Conservation (phyloP, 345 rosid genomes). For the Aquilaria yunnanensis region DNA sequence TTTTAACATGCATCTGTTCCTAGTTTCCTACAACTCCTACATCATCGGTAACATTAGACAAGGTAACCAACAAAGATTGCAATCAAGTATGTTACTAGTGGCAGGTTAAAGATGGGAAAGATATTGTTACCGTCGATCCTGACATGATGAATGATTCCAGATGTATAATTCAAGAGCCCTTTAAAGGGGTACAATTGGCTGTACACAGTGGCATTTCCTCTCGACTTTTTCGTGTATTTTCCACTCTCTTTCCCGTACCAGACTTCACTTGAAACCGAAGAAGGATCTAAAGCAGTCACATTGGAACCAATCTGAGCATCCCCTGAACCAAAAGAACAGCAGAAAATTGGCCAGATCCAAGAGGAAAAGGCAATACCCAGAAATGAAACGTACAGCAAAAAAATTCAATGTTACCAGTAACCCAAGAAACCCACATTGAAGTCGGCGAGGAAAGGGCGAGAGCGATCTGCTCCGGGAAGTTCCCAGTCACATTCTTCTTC, state of each 20-base stretch:
- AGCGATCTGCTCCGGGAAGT: conserved; percentile 69
- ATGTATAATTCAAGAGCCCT: conserved; percentile 76
- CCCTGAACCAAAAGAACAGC: conserved; percentile 28
- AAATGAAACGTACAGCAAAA: background rate
- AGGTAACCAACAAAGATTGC: too few relatives aligned
- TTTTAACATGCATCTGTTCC: background rate
- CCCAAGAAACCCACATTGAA: conserved; percentile 91
- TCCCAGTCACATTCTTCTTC: conserved; percentile 43
- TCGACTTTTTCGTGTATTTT: conserved; percentile 25
- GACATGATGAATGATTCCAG: conserved; percentile 84
- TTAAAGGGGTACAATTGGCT: conserved; percentile 75
- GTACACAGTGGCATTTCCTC: conserved; percentile 56
- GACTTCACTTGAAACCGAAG: conserved; percentile 54
- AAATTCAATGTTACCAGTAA: conserved; percentile 44
- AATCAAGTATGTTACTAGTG: too few relatives aligned
- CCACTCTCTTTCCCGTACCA: conserved; percentile 61
- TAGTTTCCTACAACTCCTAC: too few relatives aligned
- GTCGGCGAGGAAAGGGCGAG: conserved; percentile 63
- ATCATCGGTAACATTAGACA: too few relatives aligned
- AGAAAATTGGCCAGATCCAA: too few relatives aligned
- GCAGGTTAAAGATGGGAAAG: background rate
- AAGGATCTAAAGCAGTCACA: conserved; percentile 54
- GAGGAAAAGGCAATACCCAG: too few relatives aligned
- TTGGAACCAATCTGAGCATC: conserved; percentile 58
- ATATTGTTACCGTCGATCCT: conserved; percentile 47